Percentiles rank a stretch among this genome's conserved stretches.
Conservation (phyloP, 2,329 filamentous ascomycete genomes). For the Acrocalymma vagum region DNA sequence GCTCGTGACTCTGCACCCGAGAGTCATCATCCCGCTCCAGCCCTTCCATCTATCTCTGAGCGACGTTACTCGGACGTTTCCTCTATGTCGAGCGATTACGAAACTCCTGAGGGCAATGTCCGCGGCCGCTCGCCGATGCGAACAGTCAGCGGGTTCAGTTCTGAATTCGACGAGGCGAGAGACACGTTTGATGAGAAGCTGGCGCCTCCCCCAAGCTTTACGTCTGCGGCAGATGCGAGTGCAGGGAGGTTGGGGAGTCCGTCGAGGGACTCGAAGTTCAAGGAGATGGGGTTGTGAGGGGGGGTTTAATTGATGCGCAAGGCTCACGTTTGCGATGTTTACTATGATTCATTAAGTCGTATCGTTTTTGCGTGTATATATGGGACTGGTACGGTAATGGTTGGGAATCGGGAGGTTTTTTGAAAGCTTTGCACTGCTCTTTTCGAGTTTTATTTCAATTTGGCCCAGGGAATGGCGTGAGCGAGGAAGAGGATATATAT, state of each 20-base stretch:
- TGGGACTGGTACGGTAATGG: too few species aligned
- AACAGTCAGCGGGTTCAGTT: slow-evolving; percentile 39
- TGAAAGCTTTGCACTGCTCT: too few species aligned
- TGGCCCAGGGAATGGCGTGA: too few species aligned
- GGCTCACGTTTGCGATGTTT: too few species aligned
- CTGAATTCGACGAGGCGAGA: slow-evolving; percentile 63
- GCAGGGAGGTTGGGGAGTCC: slow-evolving; percentile 36
- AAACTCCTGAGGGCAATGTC: slow-evolving; percentile 8
- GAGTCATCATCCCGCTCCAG: slow-evolving; percentile 14
- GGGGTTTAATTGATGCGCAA: too few species aligned
- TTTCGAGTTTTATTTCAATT: too few species aligned
- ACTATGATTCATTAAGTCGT: too few species aligned
- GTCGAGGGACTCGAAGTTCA: slow-evolving; percentile 43
- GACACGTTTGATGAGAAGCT: slow-evolving; percentile 59
- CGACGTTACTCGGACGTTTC: slow-evolving; percentile 42
- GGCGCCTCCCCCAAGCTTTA: slow-evolving; percentile 51
- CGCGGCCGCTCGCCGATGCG: slow-evolving; percentile 34
- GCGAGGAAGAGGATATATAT: too few species aligned
- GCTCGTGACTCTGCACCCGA: slow-evolving; percentile 10
- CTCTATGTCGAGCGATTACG: slow-evolving; percentile 37
- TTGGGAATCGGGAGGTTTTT: too few species aligned
- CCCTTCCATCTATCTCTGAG: slow-evolving; percentile 16
- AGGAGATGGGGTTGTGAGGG: slow-evolving; percentile 43
- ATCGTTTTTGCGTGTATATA: too few species aligned
- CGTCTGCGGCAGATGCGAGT: slow-evolving; percentile 27